These are phyloP conservation scores for Geotrichum klebahnii DNA, from an alignment of 1,139 yeast genomes.

Conservation along the genomic window DNA sequence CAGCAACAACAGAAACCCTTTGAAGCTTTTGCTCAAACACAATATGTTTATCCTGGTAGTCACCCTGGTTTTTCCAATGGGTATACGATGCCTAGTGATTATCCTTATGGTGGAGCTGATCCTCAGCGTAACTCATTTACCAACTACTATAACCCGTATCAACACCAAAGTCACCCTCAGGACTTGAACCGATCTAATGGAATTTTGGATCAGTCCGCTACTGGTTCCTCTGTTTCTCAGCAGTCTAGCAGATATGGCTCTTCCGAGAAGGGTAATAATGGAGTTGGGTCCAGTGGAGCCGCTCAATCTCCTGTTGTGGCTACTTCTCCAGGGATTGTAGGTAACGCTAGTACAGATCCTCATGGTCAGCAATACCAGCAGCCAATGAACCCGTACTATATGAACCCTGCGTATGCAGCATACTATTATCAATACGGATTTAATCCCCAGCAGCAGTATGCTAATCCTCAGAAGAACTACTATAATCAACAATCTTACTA, in stretches of 20 bases:
- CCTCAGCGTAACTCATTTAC: constrained; percentile 24
- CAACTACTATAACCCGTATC: constrained; percentile 26
- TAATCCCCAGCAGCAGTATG: constrained; percentile 32
- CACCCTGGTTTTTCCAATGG: constrained; percentile 28
- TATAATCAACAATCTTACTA: constrained; percentile 32
- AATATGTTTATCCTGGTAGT: constrained; percentile 30
- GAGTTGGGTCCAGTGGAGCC: constrained; percentile 7
- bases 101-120: constrained; percentile 25
- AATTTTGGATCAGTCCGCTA: constrained; percentile 15
- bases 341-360: constrained; percentile 25
- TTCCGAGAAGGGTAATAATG: constrained; percentile 6
- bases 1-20: constrained; percentile 28
- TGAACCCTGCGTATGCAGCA: constrained; percentile 35
- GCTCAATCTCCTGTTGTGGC: constrained; percentile 26
- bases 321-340: constrained; percentile 22
- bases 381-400: constrained; percentile 32
- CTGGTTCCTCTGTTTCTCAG: neutral
- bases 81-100: constrained; percentile 23
- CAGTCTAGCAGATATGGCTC: constrained; percentile 17
- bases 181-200: constrained; percentile 17
- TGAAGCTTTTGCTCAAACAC: constrained; percentile 28
- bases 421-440: constrained; percentile 34
- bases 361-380: constrained; percentile 28
- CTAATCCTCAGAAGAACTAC: constrained; percentile 28
- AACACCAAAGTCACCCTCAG: constrained; percentile 23